A percentile compares a stretch with the other conserved stretches of the same genome.
Conservation (phyloP, 768 basidiomycete genomes). For the Mrakia hoshinonis region DNA sequence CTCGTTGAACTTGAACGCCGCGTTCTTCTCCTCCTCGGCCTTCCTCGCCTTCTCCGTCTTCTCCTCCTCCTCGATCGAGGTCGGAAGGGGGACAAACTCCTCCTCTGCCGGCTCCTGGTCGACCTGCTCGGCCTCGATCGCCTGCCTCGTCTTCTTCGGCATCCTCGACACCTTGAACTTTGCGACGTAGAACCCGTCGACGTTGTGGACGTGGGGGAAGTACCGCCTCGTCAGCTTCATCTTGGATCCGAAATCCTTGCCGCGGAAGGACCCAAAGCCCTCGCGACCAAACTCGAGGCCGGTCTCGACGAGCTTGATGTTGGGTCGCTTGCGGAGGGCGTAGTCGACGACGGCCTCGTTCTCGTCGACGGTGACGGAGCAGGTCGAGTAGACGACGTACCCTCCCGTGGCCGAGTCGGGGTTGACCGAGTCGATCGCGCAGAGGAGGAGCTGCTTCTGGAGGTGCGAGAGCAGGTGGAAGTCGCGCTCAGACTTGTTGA, state of each 20-base stretch:
- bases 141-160: slow-evolving; percentile 44
- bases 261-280: slow-evolving; percentile 81
- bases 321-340: slow-evolving; percentile 85
- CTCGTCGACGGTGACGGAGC: slow-evolving; percentile 95
- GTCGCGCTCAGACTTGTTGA: slow-evolving; percentile 96
- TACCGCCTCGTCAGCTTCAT: slow-evolving; percentile 76
- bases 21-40: slow-evolving; percentile 35
- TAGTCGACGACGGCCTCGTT: slow-evolving; percentile 98
- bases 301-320: slow-evolving; percentile 83
- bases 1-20: slow-evolving; percentile 51
- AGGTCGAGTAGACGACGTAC: slow-evolving; percentile 94
- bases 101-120: slow-evolving; percentile 34
- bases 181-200: slow-evolving; percentile 99
- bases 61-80: slow-evolving; percentile 38
- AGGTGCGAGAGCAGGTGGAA: slow-evolving; percentile 92
- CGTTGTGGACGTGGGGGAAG: slow-evolving; percentile 90
- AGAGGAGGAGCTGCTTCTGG: slow-evolving; percentile 95
- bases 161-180: slow-evolving; percentile 92
- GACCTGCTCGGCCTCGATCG: slow-evolving; percentile 38
- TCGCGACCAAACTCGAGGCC: slow-evolving; percentile 87
- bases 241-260: slow-evolving; percentile 75
- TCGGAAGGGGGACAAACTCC: slow-evolving; percentile 32
- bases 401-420: slow-evolving; percentile 85
- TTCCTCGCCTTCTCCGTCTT: slow-evolving; percentile 37
- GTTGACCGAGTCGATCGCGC: slow-evolving; percentile 91